Conservation (phyloP, 2,329 filamentous ascomycete genomes). For the Akanthomyces dipterigenus region DNA sequence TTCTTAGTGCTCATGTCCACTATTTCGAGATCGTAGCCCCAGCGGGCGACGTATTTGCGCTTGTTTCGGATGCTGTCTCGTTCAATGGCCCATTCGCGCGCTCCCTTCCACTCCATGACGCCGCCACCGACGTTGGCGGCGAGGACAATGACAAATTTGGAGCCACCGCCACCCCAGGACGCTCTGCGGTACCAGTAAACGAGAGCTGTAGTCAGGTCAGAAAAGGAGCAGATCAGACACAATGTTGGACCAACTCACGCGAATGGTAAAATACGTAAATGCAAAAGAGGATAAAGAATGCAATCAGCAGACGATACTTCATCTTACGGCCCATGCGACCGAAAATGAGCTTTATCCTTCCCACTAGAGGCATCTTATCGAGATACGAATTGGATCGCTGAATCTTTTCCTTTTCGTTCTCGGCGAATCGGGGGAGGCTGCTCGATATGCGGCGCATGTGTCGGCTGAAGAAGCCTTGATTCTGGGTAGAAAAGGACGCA, state of each 20-base stretch:
- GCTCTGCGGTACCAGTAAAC: slow-evolving; percentile 63
- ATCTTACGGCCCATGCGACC: slow-evolving; percentile 55
- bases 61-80: slow-evolving; percentile 95
- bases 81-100: slow-evolving; percentile 96
- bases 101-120: slow-evolving; percentile 98
- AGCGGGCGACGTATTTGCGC: slow-evolving; percentile 73
- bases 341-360: slow-evolving; percentile 39
- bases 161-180: slow-evolving; percentile 69
- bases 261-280: slow-evolving; percentile 63
- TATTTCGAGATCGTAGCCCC: slow-evolving; percentile 94
- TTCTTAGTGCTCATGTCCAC: slow-evolving; percentile 99
- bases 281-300: slow-evolving; percentile 53
- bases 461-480: slow-evolving; percentile 79
- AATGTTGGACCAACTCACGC: slow-evolving; percentile 52
- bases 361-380: slow-evolving; percentile 38
- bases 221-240: not conserved
- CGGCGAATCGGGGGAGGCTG: slow-evolving; percentile 67
- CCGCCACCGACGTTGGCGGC: slow-evolving; percentile 92
- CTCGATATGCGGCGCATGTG: slow-evolving; percentile 77
- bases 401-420: slow-evolving; percentile 69
- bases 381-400: slow-evolving; percentile 51
- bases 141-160: slow-evolving; percentile 88
- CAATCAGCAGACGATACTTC: slow-evolving; percentile 55
- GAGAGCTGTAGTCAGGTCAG: slow-evolving; percentile 37
- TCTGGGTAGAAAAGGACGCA: slow-evolving; percentile 71